Evolutionary conservation across 2,329 filamentous ascomycete species (phyloP), one percentile per base, ranked within the genome.

Genomic region (Volutella citrinella): DNA sequence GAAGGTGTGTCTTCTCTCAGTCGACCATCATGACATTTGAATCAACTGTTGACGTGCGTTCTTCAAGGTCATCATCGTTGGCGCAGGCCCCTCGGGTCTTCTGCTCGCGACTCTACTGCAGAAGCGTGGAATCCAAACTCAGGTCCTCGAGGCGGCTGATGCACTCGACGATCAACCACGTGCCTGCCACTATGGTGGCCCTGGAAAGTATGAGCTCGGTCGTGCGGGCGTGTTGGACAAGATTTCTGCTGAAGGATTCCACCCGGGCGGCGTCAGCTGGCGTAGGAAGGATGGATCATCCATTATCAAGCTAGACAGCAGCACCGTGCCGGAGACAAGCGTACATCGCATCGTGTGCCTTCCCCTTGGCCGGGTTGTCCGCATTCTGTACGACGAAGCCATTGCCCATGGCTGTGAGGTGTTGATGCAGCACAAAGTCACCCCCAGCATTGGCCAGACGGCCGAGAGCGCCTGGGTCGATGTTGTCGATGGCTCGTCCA

Each of bases 111-210:
- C 78, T 4, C 64, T 79, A 4, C 67, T 80, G 7, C 65, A 72
- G 14, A 68, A 71, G 45, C 64, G 71, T 32, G 64, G 66, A 27
- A 74, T 80, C 39, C 58, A 65, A 19, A 69, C 74, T 26, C 69
- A 69, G 16, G 63, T 80, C 15, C 61, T 82, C 33, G 79, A 84
- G 47, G 70, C 70, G 4, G 66, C 70, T 3, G 53, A 65, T 17
- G 61, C 70, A 34, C 64, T 82, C 27, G 75, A 80, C 59, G 64
- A 71, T 37, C 75, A 76, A 37, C 79, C 79, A 1, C 74, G 79
- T 18, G 79, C 79, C 11, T 74, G 78, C 4, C 76, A 81, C 55
- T 82, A 81, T 52, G 75, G 72, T 5, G 66, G 74, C 0, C 68
- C 76, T 1, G 77, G 76, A 3, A 69, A 78, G 26, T 72, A 71